Conservation (phyloP, 257 asterid species). For the Nicotiana benthamiana region DNA sequence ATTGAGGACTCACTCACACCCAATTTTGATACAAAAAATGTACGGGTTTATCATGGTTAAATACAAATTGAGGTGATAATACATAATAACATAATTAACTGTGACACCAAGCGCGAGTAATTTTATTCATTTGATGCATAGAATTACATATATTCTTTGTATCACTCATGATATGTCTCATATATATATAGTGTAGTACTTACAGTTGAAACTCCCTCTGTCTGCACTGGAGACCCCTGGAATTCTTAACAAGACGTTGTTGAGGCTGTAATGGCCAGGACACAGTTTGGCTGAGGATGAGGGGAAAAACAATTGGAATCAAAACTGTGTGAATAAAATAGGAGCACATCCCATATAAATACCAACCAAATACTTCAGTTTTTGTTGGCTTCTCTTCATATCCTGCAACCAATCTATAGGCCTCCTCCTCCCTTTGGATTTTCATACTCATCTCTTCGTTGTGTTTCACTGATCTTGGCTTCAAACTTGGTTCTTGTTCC, state of each 20-base stretch:
- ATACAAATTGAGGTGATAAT: no score
- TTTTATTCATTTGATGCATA: no score
- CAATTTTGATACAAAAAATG: no score
- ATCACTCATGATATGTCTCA: not conserved
- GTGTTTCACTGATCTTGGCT: not conserved
- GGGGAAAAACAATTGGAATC: slow-evolving; percentile 67
- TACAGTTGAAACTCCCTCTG: slow-evolving; percentile 50
- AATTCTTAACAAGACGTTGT: slow-evolving; percentile 54
- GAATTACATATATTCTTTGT: no score
- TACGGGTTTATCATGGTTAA: no score
- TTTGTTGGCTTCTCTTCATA: slow-evolving; percentile 52
- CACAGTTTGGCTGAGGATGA: slow-evolving; percentile 70
- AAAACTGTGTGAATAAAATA: slow-evolving; percentile 67
- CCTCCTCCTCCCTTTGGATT: slow-evolving; percentile 31
- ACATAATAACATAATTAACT: not conserved
- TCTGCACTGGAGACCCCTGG: slow-evolving; percentile 40
- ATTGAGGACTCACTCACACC: not conserved
- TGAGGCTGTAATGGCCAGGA: slow-evolving; percentile 36
- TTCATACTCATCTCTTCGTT: slow-evolving; percentile 27
- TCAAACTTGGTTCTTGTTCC: not conserved
- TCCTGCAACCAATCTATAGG: slow-evolving; percentile 31
- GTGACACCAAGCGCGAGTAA: no score
- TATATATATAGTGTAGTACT: slow-evolving; percentile 22
- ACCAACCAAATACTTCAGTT: slow-evolving; percentile 60
- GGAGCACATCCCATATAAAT: slow-evolving; percentile 64